A percentile compares a stretch with the other conserved stretches of the same genome.
Evolutionary conservation across 2,329 filamentous ascomycete species (phyloP).

Genomic region (Chaetomiaceae sp.): DNA sequence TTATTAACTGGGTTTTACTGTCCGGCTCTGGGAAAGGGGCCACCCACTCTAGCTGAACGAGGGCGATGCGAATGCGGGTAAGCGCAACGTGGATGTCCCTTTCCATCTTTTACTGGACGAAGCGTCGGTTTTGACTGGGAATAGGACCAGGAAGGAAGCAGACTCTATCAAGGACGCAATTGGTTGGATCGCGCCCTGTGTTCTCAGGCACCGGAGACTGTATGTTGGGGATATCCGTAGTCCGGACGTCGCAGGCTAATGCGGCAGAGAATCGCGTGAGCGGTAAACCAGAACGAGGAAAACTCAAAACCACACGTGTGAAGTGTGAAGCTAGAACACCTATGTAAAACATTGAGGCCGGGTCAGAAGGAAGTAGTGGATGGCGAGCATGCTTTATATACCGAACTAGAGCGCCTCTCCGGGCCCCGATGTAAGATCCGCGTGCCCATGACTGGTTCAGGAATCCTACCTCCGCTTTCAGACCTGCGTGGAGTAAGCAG

Average conservation of each 20-base stretch:
- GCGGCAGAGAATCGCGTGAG: too few relatives aligned
- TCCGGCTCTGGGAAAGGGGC: not conserved
- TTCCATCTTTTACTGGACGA: slow-evolving; percentile 30
- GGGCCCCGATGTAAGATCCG: too few relatives aligned
- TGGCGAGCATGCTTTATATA: too few relatives aligned
- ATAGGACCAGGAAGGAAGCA: not conserved
- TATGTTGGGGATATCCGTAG: slow-evolving; percentile 33
- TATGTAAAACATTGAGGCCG: too few relatives aligned
- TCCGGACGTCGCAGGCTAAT: slow-evolving; percentile 17
- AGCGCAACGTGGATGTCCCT: slow-evolving; percentile 41
- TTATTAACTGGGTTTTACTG: not conserved
- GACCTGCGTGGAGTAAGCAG: not conserved
- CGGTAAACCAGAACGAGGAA: too few relatives aligned
- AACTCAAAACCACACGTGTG: too few relatives aligned
- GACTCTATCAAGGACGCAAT: not conserved
- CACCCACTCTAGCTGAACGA: slow-evolving; percentile 45
- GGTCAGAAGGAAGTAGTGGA: too few relatives aligned
- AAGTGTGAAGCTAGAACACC: too few relatives aligned
- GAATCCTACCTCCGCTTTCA: not conserved
- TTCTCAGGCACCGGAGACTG: not conserved
- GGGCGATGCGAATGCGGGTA: slow-evolving; percentile 45
- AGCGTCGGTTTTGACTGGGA: not conserved
- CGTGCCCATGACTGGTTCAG: too few relatives aligned
- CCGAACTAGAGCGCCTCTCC: too few relatives aligned
- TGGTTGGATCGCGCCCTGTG: not conserved